Percentiles rank a stretch among this genome's conserved stretches.
These are phyloP conservation scores for Leucaena leucocephala DNA, from an alignment of 306 rosid genomes.

Conservation along the genomic window DNA sequence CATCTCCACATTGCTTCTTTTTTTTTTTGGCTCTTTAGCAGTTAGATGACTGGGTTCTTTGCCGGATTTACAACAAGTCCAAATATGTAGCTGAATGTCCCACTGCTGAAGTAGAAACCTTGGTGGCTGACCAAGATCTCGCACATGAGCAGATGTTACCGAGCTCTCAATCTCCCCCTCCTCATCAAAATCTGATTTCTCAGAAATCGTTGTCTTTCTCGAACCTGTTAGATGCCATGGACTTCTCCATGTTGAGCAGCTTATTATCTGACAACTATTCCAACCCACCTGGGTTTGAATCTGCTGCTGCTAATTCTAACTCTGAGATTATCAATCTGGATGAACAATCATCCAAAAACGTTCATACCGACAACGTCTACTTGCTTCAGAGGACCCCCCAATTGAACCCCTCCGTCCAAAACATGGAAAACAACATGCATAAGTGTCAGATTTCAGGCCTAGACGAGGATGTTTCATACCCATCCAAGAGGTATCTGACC, in stretches of 20 bases:
- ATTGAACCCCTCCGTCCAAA: conserved; percentile 34
- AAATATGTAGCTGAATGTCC: conserved; percentile 33
- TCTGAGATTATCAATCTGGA: conserved; percentile 26
- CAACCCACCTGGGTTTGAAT: conserved; percentile 38
- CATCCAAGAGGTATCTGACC: conserved; percentile 48
- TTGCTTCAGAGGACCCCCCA: conserved; percentile 44
- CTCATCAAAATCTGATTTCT: conserved; percentile 38
- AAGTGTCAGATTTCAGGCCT: conserved; percentile 49
- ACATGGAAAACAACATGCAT: conserved; percentile 37
- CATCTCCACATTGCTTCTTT: neutral
- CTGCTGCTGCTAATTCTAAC: conserved; percentile 32
- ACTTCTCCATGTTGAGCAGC: conserved; percentile 55
- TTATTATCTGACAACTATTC: conserved; percentile 52
- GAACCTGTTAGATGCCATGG: conserved; percentile 59
- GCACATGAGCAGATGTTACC: conserved; percentile 35
- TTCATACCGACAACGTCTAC: conserved; percentile 17
- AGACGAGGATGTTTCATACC: conserved; percentile 40
- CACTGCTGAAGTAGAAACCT: conserved; percentile 31
- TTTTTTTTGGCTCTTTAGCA: conserved; percentile 13
- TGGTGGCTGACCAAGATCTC: conserved; percentile 36
- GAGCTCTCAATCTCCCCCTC: neutral
- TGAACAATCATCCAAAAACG: conserved; percentile 28
- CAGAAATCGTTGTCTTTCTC: conserved; percentile 65
- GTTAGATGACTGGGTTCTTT: conserved; percentile 68
- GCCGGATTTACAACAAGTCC: conserved; percentile 65